These are phyloP conservation scores for Talaromyces marneffei DNA, from an alignment of 2,329 filamentous ascomycete genomes.

Conservation along the genomic window DNA sequence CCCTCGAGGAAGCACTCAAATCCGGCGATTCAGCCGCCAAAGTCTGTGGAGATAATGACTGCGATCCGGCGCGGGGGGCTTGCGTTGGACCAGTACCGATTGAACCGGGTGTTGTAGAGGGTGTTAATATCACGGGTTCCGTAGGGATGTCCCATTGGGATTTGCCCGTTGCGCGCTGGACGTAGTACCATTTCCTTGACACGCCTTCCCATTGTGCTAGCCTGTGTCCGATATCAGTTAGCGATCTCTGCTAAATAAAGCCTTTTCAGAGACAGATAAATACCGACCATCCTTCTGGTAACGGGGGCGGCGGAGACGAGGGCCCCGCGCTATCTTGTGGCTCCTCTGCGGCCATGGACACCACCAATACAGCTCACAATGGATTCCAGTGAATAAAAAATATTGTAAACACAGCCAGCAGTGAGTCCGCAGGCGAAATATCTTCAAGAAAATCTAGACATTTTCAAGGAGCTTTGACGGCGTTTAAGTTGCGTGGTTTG, in stretches of 20 bases:
- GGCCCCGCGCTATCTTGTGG: conserved; percentile 36
- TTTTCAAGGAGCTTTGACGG: background rate
- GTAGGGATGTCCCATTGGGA: conserved; percentile 39
- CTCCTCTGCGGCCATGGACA: conserved; percentile 24
- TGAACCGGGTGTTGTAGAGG: conserved; percentile 27
- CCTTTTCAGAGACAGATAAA: background rate
- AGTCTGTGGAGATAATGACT: conserved; percentile 19
- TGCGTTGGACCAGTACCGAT: conserved; percentile 25
- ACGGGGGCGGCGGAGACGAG: conserved; percentile 31
- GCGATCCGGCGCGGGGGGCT: conserved; percentile 23
- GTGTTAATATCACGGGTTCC: conserved; percentile 34
- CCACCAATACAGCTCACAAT: background rate
- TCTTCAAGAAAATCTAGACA: background rate
- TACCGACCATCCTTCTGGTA: conserved; percentile 37
- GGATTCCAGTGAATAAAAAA: too few species aligned
- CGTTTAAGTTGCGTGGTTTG: background rate
- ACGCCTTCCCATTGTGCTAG: conserved; percentile 37
- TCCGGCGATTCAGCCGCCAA: conserved; percentile 8
- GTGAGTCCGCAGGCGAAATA: background rate
- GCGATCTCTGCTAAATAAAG: background rate
- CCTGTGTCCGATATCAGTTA: conserved; percentile 20
- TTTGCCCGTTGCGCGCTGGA: conserved; percentile 35
- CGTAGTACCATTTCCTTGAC: conserved; percentile 35
- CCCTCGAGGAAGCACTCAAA: background rate
- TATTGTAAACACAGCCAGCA: background rate